Evolutionary conservation across 2,329 filamentous ascomycete genomes (phyloP).

Genomic region (Sporothrix mexicana): DNA sequence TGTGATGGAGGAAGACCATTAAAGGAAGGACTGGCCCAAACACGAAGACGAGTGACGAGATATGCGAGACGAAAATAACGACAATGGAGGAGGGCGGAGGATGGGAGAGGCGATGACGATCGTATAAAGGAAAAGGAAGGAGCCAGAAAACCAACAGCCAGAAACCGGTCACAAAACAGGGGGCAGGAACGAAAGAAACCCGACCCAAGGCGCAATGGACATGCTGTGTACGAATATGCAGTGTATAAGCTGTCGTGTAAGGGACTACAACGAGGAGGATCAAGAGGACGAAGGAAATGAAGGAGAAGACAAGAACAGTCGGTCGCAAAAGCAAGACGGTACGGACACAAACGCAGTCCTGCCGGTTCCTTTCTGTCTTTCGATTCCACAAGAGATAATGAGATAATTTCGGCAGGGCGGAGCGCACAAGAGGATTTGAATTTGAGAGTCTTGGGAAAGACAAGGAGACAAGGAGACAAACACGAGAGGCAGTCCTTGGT

Average conservation of each 20-base stretch:
- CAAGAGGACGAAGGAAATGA: background rate
- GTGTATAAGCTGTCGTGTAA: constrained; percentile 4
- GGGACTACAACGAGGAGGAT: background rate
- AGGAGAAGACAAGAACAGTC: background rate
- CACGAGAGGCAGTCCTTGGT: constrained; percentile 3
- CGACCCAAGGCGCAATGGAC: constrained; percentile 6
- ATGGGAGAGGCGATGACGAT: background rate
- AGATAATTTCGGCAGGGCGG: background rate
- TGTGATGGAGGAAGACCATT: no score
- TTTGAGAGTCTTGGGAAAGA: no score
- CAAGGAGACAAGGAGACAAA: background rate
- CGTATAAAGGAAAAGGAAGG: background rate
- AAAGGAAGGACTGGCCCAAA: background rate
- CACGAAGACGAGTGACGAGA: background rate
- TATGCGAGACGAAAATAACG: constrained; percentile 1
- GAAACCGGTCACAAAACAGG: no score
- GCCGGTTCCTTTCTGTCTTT: no score
- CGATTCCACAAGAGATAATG: background rate
- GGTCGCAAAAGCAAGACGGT: background rate
- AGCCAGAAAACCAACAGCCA: no score
- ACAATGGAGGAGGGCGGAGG: background rate
- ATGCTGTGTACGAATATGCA: constrained; percentile 18
- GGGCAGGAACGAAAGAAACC: background rate
- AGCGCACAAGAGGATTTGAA: background rate
- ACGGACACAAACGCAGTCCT: background rate